Evolutionary conservation across 1,139 yeast genomes (phyloP).

Genomic region (Protomyces inundatus): DNA sequence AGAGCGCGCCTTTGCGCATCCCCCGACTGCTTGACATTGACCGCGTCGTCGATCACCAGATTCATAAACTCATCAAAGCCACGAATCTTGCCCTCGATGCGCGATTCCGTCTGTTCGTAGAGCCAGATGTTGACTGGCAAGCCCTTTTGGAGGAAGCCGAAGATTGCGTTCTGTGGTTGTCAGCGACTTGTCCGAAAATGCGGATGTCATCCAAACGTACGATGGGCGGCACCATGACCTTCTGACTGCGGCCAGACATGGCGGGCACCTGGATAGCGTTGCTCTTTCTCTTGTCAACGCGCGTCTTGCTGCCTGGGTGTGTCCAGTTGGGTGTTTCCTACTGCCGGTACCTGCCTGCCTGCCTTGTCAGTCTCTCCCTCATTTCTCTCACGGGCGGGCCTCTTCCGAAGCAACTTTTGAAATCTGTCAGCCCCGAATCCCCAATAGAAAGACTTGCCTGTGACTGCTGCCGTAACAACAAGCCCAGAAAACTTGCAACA

Average conservation of each 20-base stretch:
- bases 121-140: slow-evolving; percentile 78
- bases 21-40: slow-evolving; percentile 48
- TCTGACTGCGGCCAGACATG: slow-evolving; percentile 28
- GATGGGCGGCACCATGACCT: slow-evolving; percentile 30
- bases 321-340: too few relatives aligned
- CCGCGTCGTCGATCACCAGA: slow-evolving; percentile 83
- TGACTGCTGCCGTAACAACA: too few relatives aligned
- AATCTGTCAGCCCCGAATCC: too few relatives aligned
- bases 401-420: too few relatives aligned
- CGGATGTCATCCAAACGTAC: neutral
- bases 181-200: neutral
- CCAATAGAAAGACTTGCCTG: too few relatives aligned
- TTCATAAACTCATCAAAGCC: slow-evolving; percentile 99
- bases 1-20: slow-evolving; percentile 40
- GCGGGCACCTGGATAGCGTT: neutral
- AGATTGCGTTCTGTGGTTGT: slow-evolving; percentile 56
- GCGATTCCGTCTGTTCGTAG: slow-evolving; percentile 70
- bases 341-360: too few relatives aligned
- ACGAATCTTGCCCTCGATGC: slow-evolving; percentile 74
- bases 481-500: too few relatives aligned
- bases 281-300: too few relatives aligned
- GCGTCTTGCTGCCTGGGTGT: too few relatives aligned
- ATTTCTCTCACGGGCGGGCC: too few relatives aligned
- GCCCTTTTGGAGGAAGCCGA: slow-evolving; percentile 79
- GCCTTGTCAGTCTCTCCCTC: too few relatives aligned